Evolutionary conservation across 495 filamentous ascomycete species (phyloP), one percentile per base, ranked within the genome.

Genomic region (Geoglossum glabrum): DNA sequence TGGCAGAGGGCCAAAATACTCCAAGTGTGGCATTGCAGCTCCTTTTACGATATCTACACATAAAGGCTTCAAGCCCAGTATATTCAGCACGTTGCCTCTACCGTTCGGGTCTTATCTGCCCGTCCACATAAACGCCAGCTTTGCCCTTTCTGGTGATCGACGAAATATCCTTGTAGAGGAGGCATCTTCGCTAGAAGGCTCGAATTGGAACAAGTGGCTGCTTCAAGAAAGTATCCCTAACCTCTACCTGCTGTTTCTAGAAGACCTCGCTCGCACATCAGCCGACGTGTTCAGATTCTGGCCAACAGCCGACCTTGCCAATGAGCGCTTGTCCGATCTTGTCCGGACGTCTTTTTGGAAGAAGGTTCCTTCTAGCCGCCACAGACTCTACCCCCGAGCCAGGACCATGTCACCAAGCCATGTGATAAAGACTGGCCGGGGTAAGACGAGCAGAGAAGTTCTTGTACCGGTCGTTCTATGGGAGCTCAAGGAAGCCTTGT

Each of bases 171-270:
- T 61, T 7, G 60, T 67, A 9, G 67, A 65, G 23, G 64, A 69
- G 15, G 23, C 60, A 56, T 46, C 62, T 11, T 25, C 43, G 17
- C 33, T 60, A 15, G 30, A 51, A 1, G 52, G 56, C 31, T 61
- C 65, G 5, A 54, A 36, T 21, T 74, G 72, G 72, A 74, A 74
- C 28, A 43, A 34, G n/a, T 71, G 71, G 68, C 66, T 74, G 26
- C 62, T 72, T 5, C 50, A 59, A 33, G 36, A 59, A 9, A 58
- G 56, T 15, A 50, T 74, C 11, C 66, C 69, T 21, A 52, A 61
- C 0, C 56, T 74, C 13, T 74, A 73, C 58, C 49, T 72, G 27
- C 55, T 59, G 1, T 64, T 73, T 23, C 56, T 73, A 19, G 59
- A 60, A 15, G 27, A 64, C 33, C 54, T 72, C 49, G 63, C 61